Conservation (phyloP, 139 green algal genomes). For the Axilococcus clingmanii region DNA sequence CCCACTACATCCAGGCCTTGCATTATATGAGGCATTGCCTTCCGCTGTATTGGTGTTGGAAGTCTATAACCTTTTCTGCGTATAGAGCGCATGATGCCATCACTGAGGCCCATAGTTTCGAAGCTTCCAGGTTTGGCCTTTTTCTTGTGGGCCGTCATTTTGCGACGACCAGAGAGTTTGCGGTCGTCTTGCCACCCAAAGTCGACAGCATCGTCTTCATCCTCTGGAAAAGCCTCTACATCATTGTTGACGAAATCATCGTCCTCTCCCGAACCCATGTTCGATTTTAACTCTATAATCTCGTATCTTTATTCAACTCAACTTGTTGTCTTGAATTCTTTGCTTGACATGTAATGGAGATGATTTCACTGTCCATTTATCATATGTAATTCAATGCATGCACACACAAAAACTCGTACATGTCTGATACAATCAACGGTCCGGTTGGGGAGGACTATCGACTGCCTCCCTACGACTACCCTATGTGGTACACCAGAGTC, state of each 20-base stretch:
- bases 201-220: slow-evolving; percentile 11
- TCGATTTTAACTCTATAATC: background rate
- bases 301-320: background rate
- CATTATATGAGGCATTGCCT: slow-evolving; percentile 77
- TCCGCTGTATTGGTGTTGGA: slow-evolving; percentile 93
- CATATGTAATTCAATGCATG: no score
- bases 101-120: slow-evolving; percentile 70
- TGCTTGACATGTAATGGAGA: no score
- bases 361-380: no score
- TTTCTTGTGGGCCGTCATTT: slow-evolving; percentile 29
- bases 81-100: slow-evolving; percentile 63
- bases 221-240: background rate
- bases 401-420: no score
- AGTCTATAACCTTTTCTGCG: slow-evolving; percentile 86
- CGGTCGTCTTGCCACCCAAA: slow-evolving; percentile 25
- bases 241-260: background rate
- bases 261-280: no score
- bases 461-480: no score
- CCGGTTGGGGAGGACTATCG: no score
- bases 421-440: no score
- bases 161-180: slow-evolving; percentile 25
- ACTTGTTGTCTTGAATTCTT: slow-evolving; percentile 1
- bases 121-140: slow-evolving; percentile 59
- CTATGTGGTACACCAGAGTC: no score
- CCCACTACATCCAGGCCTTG: slow-evolving; percentile 73